A percentile compares a stretch with the other conserved stretches of the same genome.
phyloP scores from a whole-genome alignment of 2,329 filamentous ascomycete species.

The Grosmannia clavigera region DNA sequence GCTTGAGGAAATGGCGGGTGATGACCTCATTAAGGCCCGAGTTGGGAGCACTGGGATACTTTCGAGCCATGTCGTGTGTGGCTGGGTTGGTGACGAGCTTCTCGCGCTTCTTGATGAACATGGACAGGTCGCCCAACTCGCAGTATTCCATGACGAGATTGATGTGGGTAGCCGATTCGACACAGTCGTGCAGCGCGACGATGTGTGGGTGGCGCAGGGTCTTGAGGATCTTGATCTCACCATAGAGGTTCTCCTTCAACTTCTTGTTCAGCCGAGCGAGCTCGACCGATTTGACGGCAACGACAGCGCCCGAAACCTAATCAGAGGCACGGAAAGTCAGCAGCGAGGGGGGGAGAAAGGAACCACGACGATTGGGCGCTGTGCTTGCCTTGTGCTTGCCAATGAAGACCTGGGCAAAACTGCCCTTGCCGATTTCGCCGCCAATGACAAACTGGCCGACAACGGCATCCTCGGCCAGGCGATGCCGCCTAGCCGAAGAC shows the following conservation, averaged over 20 bases:
- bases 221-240: conserved; percentile 92
- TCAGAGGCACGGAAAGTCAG: conserved; percentile 1
- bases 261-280: conserved; percentile 85
- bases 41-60: conserved; percentile 73
- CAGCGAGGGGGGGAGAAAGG: neutral
- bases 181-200: conserved; percentile 87
- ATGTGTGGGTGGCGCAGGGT: conserved; percentile 92
- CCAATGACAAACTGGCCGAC: conserved; percentile 15
- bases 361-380: neutral
- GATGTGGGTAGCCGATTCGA: conserved; percentile 77
- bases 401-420: conserved; percentile 91
- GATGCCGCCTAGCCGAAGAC: conserved; percentile 7
- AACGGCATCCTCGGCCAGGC: conserved; percentile 10
- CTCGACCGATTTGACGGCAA: conserved; percentile 95
- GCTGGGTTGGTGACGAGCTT: conserved; percentile 67
- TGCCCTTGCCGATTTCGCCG: conserved; percentile 83
- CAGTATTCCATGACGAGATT: conserved; percentile 99
- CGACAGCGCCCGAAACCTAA: conserved; percentile 66
- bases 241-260: conserved; percentile 88
- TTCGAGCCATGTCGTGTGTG: conserved; percentile 80
- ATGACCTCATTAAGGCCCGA: conserved; percentile 96
- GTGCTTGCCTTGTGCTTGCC: conserved; percentile 66
- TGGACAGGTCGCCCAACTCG: conserved; percentile 82
- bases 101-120: conserved; percentile 91
- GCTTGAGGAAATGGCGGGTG: conserved; percentile 89